Percentiles rank a stretch among this genome's conserved stretches.
These are phyloP conservation scores for Aspergillus baeticus DNA, from an alignment of 495 filamentous ascomycete species.

Conservation along the genomic window DNA sequence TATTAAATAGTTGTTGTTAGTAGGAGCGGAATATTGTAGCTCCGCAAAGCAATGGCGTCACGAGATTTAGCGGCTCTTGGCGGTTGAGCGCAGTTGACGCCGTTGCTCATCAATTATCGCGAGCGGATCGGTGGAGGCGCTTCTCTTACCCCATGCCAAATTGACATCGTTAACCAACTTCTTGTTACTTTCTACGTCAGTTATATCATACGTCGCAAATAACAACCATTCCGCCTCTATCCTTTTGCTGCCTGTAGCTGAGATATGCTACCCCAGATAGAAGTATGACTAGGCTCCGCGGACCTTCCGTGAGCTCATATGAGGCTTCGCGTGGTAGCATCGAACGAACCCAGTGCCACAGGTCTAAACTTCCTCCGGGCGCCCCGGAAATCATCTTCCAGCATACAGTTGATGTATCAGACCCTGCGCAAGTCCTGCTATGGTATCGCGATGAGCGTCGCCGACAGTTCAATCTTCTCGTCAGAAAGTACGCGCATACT, in stretches of 20 bases:
- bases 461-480: conserved; percentile 51
- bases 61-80: background rate
- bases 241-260: background rate
- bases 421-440: conserved; percentile 44
- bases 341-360: conserved; percentile 31
- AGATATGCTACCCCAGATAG: conserved; percentile 28
- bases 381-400: conserved; percentile 46
- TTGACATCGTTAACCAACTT: background rate
- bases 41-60: background rate
- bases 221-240: background rate
- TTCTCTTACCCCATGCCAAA: background rate
- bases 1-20: background rate
- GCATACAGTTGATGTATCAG: conserved; percentile 50
- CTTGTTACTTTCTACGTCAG: background rate
- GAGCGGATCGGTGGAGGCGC: background rate
- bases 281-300: conserved; percentile 49
- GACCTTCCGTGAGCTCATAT: conserved; percentile 42
- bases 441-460: conserved; percentile 51
- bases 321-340: conserved; percentile 30
- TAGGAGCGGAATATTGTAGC: background rate
- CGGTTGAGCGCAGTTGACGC: background rate
- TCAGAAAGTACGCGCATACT: conserved; percentile 32
- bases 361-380: conserved; percentile 47
- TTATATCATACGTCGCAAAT: background rate
- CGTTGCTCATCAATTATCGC: background rate